Base-by-base conservation (phyloP, 306 rosid species). In the Pterocarpus macrocarpus region DNA sequence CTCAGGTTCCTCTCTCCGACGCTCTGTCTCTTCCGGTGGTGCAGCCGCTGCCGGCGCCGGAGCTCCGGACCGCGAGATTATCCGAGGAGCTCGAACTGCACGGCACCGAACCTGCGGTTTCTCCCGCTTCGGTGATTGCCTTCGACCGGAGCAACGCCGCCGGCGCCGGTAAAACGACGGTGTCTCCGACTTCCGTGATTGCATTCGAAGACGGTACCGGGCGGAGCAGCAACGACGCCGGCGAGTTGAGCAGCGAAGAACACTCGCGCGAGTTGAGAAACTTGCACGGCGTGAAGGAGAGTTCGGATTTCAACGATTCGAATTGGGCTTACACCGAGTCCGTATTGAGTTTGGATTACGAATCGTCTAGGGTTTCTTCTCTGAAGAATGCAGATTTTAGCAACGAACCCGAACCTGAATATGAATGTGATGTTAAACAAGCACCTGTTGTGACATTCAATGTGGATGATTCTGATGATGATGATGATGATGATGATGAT, bases 171-270 rank as follows among this genome's bases (percentile, higher is more conserved):
- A 81, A 87, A 69, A 86, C 88, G 2, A 82, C 92, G 62, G 97
- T 93, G 56, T 93, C 97, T 7, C 99, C 94, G 15, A 90, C 96
- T 16, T 94, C 98, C 5, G 97, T 91, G 81, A 90, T 87, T 83
- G 91, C 85, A 7, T 94, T 92, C 71, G 97, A 88, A 74, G 91
- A 89, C 81, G 94, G 90, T 15, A 86, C 80, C 2, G 28, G 47
- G 41, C 82, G 86, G 66, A 67, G 86, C 84, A 67, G 86, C 84
- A 83, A 73, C 69, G 86, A 62, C 65, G 90, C 92, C 4, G 87
- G 94, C 45, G 92, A 95, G 30, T 75, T 91, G 86, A 91, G 95
- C 78, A 90, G 94, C 58, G 92, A 85, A 13, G 93, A 85, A 13
- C 85, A 77, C 64, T 92, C 97, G 7, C 85, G 72, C 14, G 90